These are phyloP conservation scores for Schizopora paradoxa DNA, from an alignment of 1,284 basidiomycete genomes.

Conservation along the genomic window DNA sequence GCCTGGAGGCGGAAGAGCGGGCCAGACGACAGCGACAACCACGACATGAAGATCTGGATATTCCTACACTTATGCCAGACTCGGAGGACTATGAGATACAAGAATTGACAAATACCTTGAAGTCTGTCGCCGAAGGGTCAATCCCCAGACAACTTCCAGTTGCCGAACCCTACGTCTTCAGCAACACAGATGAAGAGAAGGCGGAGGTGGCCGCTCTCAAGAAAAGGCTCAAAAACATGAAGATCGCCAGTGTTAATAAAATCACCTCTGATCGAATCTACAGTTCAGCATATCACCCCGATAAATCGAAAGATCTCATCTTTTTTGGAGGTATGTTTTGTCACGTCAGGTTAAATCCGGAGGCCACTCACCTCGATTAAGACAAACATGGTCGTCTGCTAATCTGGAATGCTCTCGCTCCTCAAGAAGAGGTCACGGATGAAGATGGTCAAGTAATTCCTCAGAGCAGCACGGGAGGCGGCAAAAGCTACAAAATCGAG, in stretches of 20 bases:
- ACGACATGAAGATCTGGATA: conserved; percentile 58
- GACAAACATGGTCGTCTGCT: conserved; percentile 77
- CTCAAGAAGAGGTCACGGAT: conserved; percentile 52
- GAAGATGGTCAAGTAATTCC: conserved; percentile 50
- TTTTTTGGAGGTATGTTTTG: conserved; percentile 64
- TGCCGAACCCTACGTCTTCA: conserved; percentile 46
- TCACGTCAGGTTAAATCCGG: neutral
- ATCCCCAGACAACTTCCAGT: conserved; percentile 38
- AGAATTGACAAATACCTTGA: conserved; percentile 40
- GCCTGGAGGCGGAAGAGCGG: conserved; percentile 53
- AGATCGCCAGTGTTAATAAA: conserved; percentile 66
- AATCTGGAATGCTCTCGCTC: conserved; percentile 75
- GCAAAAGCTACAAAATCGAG: conserved; percentile 74
- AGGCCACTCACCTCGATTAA: conserved; percentile 24
- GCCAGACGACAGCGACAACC: conserved; percentile 58
- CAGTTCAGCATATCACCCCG: conserved; percentile 72
- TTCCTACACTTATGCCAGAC: conserved; percentile 39
- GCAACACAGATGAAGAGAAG: conserved; percentile 33
- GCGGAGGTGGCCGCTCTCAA: conserved; percentile 46
- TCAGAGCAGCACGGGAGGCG: conserved; percentile 46
- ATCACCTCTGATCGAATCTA: conserved; percentile 71
- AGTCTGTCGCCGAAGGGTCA: conserved; percentile 31
- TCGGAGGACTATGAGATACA: conserved; percentile 44
- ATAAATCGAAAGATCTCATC: conserved; percentile 70
- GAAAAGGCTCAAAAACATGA: conserved; percentile 47